Evolutionary conservation across 2,329 filamentous ascomycete species (phyloP), one percentile per base, ranked within the genome.

Genomic region (Chaetomiaceae sp.): DNA sequence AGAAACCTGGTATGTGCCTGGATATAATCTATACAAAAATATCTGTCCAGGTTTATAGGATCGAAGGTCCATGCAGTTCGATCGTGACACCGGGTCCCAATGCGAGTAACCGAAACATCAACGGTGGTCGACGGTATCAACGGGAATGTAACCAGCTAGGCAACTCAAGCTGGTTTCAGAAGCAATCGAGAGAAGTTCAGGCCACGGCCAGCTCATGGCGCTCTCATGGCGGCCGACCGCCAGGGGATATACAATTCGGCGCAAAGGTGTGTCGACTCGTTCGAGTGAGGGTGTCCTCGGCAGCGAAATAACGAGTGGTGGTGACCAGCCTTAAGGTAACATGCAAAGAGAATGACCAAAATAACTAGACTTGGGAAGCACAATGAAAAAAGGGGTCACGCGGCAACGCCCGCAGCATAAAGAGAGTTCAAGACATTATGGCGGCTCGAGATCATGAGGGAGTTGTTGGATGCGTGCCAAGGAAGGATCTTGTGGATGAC

Each of bases 271-370:
- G 40, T 19, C n/a, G 6, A 3, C 20, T 40, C 14, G 25, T 43
- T 15, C 8, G 27, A 31, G 9, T 7, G 27, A 11, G 27, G 9
- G 15, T 37, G 34, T 37, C n/a, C 34, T 42, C 12, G 9, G 4
- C 27, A 31, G 14, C 14, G 27, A 31, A 31, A 6, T 12, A 31
- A 12, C 9, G 3, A 31, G 27, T n/a, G n/a, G n/a, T n/a, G n/a
- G n/a, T 31, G 25, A 27, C 25, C 25, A 31, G 27, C 14, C 38
- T 12, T 27, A 15, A 14, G 33, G 8, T 25, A 25, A 3, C 31
- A 50, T 40, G 6, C 17, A 47, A 39, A 43, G 39, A 52, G 29
- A 48, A 38, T 25, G 34, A 46, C 36, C 17, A 33, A 52, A 17
- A 50, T 17, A 22, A 6, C n/a, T 6, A 31, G 27, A 31, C 27